A percentile compares a stretch with the other conserved stretches of the same genome.
Evolutionary conservation across 805 yeast genomes (phyloP).

Genomic region (Metschnikowia hibisci): DNA sequence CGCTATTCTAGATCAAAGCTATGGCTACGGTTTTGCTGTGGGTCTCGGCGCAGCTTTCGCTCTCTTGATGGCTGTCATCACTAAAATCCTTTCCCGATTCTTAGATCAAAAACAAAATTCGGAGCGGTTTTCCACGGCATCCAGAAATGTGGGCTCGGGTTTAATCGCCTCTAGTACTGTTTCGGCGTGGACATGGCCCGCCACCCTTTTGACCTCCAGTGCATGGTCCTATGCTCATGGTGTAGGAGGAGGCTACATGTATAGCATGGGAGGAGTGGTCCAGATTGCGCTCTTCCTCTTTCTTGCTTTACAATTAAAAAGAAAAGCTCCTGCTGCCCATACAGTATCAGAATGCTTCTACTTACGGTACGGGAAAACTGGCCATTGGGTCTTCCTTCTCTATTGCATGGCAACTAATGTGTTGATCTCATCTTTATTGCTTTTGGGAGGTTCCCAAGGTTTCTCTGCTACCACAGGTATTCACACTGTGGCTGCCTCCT

Average conservation of each 20-base stretch:
- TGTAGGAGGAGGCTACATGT: conserved; percentile 7
- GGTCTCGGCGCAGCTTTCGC: conserved; percentile 11
- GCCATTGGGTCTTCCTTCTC: conserved; percentile 13
- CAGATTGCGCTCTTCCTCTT: conserved; percentile 20
- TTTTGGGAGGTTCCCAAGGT: conserved; percentile 9
- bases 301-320: conserved; percentile 20
- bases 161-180: conserved; percentile 10
- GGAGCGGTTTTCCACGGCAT: conserved; percentile 11
- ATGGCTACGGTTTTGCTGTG: conserved; percentile 9
- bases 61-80: conserved; percentile 7
- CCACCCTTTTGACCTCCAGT: conserved; percentile 35
- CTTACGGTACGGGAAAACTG: conserved; percentile 13
- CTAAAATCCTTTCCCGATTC: conserved; percentile 6
- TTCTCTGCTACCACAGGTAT: conserved; percentile 13
- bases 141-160: conserved; percentile 9
- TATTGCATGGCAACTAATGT: conserved; percentile 15
- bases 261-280: conserved; percentile 13
- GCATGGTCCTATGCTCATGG: conserved; percentile 10
- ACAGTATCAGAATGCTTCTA: conserved; percentile 19
- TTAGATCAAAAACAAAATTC: conserved; percentile 10
- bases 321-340: conserved; percentile 18
- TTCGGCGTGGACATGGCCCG: conserved; percentile 12
- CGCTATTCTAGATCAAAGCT: conserved; percentile 6
- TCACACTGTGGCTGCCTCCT: conserved; percentile 34
- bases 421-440: conserved; percentile 12